phyloP scores from a whole-genome alignment of 2,329 filamentous ascomycete genomes.

The Diaporthe sp. region DNA sequence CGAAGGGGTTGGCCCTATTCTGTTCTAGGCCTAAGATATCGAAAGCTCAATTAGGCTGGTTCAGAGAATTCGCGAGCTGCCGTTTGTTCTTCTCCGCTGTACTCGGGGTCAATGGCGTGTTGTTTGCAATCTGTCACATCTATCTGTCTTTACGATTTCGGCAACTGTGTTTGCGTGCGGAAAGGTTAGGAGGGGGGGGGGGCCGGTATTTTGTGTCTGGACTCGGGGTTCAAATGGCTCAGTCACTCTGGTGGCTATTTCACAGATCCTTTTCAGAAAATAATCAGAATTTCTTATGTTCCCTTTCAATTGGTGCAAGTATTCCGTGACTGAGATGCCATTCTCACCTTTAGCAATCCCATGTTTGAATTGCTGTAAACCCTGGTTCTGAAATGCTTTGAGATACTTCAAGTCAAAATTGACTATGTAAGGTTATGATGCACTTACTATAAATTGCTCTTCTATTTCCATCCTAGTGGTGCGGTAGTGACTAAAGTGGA shows the following conservation, averaged over 20 bases:
- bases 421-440: not conserved
- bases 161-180: not conserved
- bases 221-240: too few relatives aligned
- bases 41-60: too few relatives aligned
- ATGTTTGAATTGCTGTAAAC: not conserved
- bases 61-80: too few relatives aligned
- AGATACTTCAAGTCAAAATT: not conserved
- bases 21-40: too few relatives aligned
- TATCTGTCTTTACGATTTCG: too few relatives aligned
- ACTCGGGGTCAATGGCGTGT: not conserved
- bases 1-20: too few relatives aligned
- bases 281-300: not conserved
- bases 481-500: not conserved
- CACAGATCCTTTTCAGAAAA: not conserved
- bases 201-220: not conserved
- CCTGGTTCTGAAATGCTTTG: not conserved
- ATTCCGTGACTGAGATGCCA: not conserved
- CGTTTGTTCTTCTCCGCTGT: not conserved
- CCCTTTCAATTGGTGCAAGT: not conserved
- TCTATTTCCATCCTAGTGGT: not conserved
- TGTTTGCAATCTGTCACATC: not conserved
- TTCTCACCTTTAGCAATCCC: not conserved
- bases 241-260: not conserved
- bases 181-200: too few relatives aligned
- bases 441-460: not conserved